Evolutionary conservation across 495 filamentous ascomycete species (phyloP).

Genomic region (Podospora pseudoanserina): DNA sequence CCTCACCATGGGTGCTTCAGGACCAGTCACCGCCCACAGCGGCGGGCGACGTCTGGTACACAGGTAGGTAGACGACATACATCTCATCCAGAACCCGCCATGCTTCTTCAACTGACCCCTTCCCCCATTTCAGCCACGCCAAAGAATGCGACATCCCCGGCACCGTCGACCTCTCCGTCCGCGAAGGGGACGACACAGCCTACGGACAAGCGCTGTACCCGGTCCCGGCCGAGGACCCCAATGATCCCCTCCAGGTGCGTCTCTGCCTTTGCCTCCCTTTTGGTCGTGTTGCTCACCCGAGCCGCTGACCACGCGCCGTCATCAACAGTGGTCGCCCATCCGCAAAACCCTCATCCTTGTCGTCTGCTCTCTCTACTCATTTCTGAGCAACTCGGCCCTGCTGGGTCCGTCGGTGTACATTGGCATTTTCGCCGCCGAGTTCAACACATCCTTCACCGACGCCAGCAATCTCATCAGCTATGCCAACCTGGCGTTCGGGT

Average conservation of each 20-base stretch:
- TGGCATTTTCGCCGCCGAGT: slow-evolving; percentile 53
- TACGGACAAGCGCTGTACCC: slow-evolving; percentile 62
- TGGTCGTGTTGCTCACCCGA: not conserved
- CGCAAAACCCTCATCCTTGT: slow-evolving; percentile 60
- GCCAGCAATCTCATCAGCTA: slow-evolving; percentile 59
- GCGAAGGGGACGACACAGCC: slow-evolving; percentile 59
- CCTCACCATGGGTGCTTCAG: not conserved
- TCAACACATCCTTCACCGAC: slow-evolving; percentile 45
- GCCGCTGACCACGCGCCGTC: not conserved
- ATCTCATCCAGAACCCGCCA: not conserved
- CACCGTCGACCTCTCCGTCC: not conserved
- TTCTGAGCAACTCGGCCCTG: slow-evolving; percentile 57
- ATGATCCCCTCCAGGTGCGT: slow-evolving; percentile 50
- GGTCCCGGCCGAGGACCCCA: slow-evolving; percentile 60
- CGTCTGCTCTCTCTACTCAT: slow-evolving; percentile 58
- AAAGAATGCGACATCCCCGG: slow-evolving; percentile 9
- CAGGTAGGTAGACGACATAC: not conserved
- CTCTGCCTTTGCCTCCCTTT: not conserved
- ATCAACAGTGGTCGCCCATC: slow-evolving; percentile 49
- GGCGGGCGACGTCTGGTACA: not conserved
- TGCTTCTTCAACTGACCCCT: not conserved
- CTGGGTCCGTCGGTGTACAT: slow-evolving; percentile 61
- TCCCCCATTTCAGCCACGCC: not conserved
- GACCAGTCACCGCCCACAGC: not conserved
- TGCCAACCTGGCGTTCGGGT: slow-evolving; percentile 61